A percentile compares a stretch with the other conserved stretches of the same genome.
Conservation (phyloP, 768 basidiomycete species). For the Calocera cornea region DNA sequence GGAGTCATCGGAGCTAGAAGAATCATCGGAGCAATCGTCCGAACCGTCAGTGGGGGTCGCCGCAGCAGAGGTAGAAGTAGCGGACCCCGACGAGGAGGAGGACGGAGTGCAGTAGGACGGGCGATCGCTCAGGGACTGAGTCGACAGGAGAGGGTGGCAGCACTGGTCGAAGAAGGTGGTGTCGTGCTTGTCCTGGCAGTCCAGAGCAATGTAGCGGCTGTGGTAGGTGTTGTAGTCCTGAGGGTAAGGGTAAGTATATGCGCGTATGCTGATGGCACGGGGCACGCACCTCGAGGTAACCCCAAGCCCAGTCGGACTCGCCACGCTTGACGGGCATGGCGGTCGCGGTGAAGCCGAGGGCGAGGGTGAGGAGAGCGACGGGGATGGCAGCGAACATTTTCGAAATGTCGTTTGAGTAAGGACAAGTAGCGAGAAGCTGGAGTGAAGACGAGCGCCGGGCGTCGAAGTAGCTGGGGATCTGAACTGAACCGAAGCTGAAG, state of each 20-base stretch:
- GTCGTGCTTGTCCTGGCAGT: conserved; percentile 33
- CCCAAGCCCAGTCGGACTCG: conserved; percentile 25
- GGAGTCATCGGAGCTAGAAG: conserved; percentile 12
- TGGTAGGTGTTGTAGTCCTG: conserved; percentile 33
- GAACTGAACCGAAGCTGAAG: conserved; percentile 2
- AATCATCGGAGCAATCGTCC: conserved; percentile 4
- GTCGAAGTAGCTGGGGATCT: not conserved
- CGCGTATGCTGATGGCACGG: conserved; percentile 6
- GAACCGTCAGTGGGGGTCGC: conserved; percentile 9
- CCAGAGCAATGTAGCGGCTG: conserved; percentile 45
- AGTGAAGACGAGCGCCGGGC: conserved; percentile 18
- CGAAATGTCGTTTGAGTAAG: conserved; percentile 5
- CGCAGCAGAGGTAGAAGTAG: conserved; percentile 16
- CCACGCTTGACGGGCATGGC: conserved; percentile 23
- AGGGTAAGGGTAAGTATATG: conserved; percentile 1
- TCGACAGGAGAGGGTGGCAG: conserved; percentile 58
- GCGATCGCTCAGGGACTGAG: conserved; percentile 37
- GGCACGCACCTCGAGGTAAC: conserved; percentile 16
- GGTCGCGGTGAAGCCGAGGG: conserved; percentile 23
- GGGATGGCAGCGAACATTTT: conserved; percentile 12
- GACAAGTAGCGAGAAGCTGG: not conserved
- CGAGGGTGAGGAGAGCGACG: conserved; percentile 14
- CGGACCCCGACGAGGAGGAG: conserved; percentile 9
- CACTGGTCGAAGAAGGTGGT: conserved; percentile 45
- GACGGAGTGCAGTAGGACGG: conserved; percentile 41